Percentiles rank a stretch among this genome's conserved stretches.
Conservation (phyloP, 2,329 filamentous ascomycete genomes). For the Sarocladium brachiariae region DNA sequence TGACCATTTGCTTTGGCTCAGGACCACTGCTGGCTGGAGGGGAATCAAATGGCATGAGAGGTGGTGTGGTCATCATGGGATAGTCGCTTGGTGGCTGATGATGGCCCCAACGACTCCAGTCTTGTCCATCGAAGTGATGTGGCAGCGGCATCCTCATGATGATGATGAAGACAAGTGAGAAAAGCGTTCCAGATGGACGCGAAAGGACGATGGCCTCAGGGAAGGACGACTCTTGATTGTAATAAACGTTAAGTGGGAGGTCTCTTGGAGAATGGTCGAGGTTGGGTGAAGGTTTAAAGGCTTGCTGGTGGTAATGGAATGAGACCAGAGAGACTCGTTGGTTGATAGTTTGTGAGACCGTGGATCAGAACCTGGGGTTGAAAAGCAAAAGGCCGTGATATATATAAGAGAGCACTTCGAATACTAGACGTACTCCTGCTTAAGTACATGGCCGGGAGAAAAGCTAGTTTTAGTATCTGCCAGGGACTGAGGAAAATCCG, state of each 20-base stretch:
- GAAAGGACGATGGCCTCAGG: not conserved
- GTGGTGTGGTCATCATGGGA: conserved; percentile 31
- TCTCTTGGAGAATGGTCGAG: not conserved
- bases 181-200: conserved; percentile 4
- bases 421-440: not conserved
- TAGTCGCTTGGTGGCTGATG: conserved; percentile 43
- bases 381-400: conserved; percentile 7
- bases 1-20: conserved; percentile 1
- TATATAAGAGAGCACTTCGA: conserved; percentile 3
- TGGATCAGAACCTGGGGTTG: conserved; percentile 6
- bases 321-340: not conserved
- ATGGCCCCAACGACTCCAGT: conserved; percentile 50
- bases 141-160: conserved; percentile 37
- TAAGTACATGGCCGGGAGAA: not conserved
- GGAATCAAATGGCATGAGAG: conserved; percentile 43
- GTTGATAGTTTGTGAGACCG: conserved; percentile 2
- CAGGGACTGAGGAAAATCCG: not conserved
- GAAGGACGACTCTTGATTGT: not conserved
- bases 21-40: conserved; percentile 25
- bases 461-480: conserved; percentile 5
- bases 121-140: conserved; percentile 35
- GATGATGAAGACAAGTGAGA: conserved; percentile 6
- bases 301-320: not conserved
- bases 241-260: too few relatives aligned
- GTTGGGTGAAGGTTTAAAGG: not conserved